These are phyloP conservation scores for Acmispon strigosus DNA, from an alignment of 306 rosid species.

Conservation along the genomic window DNA sequence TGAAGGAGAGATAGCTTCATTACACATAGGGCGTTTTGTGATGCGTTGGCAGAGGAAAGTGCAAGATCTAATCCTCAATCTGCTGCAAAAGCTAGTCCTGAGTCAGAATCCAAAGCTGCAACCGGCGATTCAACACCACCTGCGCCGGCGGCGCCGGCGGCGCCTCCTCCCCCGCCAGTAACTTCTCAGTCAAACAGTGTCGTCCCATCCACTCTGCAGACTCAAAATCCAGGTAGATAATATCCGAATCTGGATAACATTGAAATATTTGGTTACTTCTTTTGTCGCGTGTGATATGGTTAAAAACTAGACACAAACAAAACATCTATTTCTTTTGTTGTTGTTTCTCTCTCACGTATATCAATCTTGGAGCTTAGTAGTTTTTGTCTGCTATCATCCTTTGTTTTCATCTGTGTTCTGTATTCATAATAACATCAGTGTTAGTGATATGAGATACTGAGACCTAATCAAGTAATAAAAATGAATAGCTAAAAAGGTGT, in stretches of 20 bases:
- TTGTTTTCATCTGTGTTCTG: conserved; percentile 27
- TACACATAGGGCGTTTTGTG: conserved; percentile 88
- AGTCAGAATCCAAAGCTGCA: conserved; percentile 26
- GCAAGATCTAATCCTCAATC: conserved; percentile 38
- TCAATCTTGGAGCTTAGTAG: conserved; percentile 46
- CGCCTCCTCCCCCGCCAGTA: background rate
- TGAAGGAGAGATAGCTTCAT: conserved; percentile 86
- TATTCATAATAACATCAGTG: background rate
- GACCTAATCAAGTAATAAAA: conserved; percentile 22
- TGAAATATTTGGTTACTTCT: background rate
- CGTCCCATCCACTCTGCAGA: conserved; percentile 30
- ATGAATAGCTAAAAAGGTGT: conserved; percentile 8
- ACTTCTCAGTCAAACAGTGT: conserved; percentile 34
- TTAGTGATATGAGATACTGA: conserved; percentile 26
- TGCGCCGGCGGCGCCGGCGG: background rate
- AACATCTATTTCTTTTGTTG: background rate
- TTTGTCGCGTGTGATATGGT: conserved; percentile 37
- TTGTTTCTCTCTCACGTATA: conserved; percentile 7
- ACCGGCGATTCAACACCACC: conserved; percentile 21
- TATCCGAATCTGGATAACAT: conserved; percentile 8
- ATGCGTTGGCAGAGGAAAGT: conserved; percentile 73
- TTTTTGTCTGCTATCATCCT: conserved; percentile 58
- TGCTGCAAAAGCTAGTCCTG: conserved; percentile 24
- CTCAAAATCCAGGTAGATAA: conserved; percentile 50
- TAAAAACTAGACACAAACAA: conserved; percentile 5